Evolutionary conservation across 768 basidiomycete species (phyloP).

Genomic region (Lentinula aciculospora): DNA sequence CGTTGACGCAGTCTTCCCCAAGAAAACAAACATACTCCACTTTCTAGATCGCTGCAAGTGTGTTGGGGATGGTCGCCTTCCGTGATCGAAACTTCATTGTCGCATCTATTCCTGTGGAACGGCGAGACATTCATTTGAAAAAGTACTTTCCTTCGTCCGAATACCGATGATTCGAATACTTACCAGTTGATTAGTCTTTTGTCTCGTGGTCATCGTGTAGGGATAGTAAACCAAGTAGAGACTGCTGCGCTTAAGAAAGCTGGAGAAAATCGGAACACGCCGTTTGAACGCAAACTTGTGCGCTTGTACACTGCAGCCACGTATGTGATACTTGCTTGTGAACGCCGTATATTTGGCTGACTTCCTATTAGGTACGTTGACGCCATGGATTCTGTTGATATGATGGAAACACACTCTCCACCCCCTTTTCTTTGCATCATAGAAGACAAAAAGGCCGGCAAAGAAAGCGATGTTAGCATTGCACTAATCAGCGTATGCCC

Average conservation of each 20-base stretch:
- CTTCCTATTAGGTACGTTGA: constrained; percentile 68
- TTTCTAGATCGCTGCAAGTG: constrained; percentile 64
- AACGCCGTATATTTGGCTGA: constrained; percentile 6
- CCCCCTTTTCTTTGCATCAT: constrained; percentile 73
- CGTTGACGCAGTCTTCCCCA: neutral
- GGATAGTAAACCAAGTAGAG: constrained; percentile 77
- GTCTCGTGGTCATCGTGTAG: constrained; percentile 76
- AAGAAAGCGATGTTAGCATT: constrained; percentile 38
- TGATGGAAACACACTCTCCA: constrained; percentile 46
- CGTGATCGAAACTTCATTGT: constrained; percentile 66
- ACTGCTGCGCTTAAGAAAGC: constrained; percentile 88
- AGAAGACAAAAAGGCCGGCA: constrained; percentile 40
- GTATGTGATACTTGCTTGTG: constrained; percentile 36
- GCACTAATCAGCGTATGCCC: constrained; percentile 79
- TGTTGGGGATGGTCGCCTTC: constrained; percentile 75
- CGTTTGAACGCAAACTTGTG: constrained; percentile 71
- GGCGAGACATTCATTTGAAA: constrained; percentile 67
- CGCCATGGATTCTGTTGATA: constrained; percentile 62
- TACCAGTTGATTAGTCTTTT: constrained; percentile 45
- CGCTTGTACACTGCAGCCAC: constrained; percentile 84
- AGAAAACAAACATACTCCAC: no score
- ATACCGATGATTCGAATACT: neutral
- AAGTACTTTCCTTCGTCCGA: constrained; percentile 41
- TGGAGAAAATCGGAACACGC: constrained; percentile 64
- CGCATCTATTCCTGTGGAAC: constrained; percentile 68